Base-by-base conservation (phyloP, 371 early-diverging fungal species). In the Circinella umbellata region DNA sequence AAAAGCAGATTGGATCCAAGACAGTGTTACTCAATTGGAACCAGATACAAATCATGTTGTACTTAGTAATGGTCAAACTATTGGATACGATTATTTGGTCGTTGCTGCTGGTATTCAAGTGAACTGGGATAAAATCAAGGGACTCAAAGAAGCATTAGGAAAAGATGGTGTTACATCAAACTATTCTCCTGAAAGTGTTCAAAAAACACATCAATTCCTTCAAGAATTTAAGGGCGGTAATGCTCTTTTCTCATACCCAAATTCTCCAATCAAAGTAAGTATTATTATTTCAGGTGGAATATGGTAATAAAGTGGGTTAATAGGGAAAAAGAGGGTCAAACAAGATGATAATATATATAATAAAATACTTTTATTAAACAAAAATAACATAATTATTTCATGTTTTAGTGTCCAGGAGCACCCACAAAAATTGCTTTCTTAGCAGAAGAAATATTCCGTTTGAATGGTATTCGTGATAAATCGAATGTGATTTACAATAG, bases 361-460 rank as follows among this genome's bases (percentile, higher is more conserved):
- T 37, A 63, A 3, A 3, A 57, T 20, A 27, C 2, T 27, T n/a
- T n/a, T n/a, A n/a, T n/a, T n/a, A n/a, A n/a, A n/a, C n/a, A 42
- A 42, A 6, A 42, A 42, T 1, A 42, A 42, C 11, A 42, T 42
- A 42, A 6, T 42, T 9, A 42, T 42, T 9, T 42, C 11, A 42
- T 42, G 6, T 60, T 5, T 61, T 38, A 61, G 81, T 95, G 96
- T 69, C 93, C 96, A 8, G 96, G 96, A 61, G 96, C 95, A 0
- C 96, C 96, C 42, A 94, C 94, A 74, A 96, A 96, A 85, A 94
- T 95, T 61, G 90, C 89, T 53, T 96, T 95, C 75, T 84, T 95
- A 68, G 93, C 95, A 27, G 96, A 96, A 74, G 94, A 94, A 74
- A 76, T 82, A 15, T 93, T 93, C 86, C 86, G 94, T 70, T 75